Percentiles rank a stretch among this genome's conserved stretches.
Conservation (phyloP, 1,284 basidiomycete species). For the Irpex lacteus region DNA sequence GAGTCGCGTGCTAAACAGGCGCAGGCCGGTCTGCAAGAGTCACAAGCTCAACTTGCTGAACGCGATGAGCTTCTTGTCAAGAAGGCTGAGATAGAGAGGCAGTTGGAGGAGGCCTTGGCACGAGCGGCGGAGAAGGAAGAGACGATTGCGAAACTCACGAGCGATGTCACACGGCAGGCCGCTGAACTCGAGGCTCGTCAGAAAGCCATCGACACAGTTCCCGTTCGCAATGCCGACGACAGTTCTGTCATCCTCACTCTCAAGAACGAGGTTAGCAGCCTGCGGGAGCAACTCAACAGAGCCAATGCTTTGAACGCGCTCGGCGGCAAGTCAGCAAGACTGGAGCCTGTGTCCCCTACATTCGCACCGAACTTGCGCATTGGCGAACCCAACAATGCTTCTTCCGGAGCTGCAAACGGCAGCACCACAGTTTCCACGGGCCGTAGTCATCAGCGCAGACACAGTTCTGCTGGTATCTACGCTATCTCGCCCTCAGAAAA, state of each 20-base stretch:
- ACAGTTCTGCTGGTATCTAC: slow-evolving; percentile 83
- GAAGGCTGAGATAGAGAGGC: slow-evolving; percentile 82
- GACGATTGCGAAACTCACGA: slow-evolving; percentile 77
- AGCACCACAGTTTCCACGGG: slow-evolving; percentile 25
- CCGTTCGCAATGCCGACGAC: slow-evolving; percentile 73
- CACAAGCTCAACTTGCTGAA: slow-evolving; percentile 72
- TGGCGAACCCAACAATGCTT: slow-evolving; percentile 35
- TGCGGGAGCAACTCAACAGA: slow-evolving; percentile 95
- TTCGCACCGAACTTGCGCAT: slow-evolving; percentile 70
- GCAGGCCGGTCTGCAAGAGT: slow-evolving; percentile 67
- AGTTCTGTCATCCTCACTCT: slow-evolving; percentile 83
- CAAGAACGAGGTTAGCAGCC: slow-evolving; percentile 86
- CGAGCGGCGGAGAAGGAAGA: slow-evolving; percentile 85
- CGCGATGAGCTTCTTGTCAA: slow-evolving; percentile 76
- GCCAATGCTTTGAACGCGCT: slow-evolving; percentile 87
- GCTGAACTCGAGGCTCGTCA: slow-evolving; percentile 82
- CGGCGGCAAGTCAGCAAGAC: slow-evolving; percentile 60
- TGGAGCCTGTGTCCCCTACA: slow-evolving; percentile 77
- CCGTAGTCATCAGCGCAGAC: slow-evolving; percentile 73
- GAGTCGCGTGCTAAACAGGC: slow-evolving; percentile 77
- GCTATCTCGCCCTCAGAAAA: slow-evolving; percentile 57
- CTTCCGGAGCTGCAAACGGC: slow-evolving; percentile 7
- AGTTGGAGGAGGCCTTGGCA: slow-evolving; percentile 73
- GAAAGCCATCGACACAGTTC: slow-evolving; percentile 58
- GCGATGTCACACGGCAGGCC: slow-evolving; percentile 73